Evolutionary conservation across 306 rosid species (phyloP).

Genomic region (Dalbergia cochinchinensis): DNA sequence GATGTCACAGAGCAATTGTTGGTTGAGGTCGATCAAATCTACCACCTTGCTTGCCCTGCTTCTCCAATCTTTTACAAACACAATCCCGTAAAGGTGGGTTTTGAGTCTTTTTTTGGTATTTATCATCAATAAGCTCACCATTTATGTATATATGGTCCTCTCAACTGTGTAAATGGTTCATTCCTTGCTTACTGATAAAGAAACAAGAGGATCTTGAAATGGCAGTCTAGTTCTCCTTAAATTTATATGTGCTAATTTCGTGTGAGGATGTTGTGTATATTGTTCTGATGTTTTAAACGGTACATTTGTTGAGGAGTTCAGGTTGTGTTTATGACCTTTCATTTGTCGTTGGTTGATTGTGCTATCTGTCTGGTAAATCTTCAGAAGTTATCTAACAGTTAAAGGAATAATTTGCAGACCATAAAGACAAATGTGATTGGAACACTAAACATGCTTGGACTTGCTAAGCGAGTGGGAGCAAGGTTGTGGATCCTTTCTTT

Average conservation of each 20-base stretch:
- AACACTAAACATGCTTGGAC: constrained; percentile 95
- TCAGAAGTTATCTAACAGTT: constrained; percentile 46
- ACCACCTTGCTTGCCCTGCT: constrained; percentile 99
- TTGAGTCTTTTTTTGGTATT: constrained; percentile 7
- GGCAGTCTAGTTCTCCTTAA: not conserved
- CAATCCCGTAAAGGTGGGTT: constrained; percentile 87
- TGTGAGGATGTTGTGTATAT: not conserved
- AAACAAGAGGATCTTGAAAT: not conserved
- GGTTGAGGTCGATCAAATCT: constrained; percentile 92
- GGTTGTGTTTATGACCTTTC: constrained; percentile 6
- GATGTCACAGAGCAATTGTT: constrained; percentile 90
- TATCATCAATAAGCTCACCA: not conserved
- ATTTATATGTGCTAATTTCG: not conserved
- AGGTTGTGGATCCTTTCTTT: constrained; percentile 54
- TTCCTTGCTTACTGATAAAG: not conserved
- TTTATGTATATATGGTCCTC: not conserved
- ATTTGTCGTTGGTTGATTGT: not conserved
- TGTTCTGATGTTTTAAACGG: not conserved
- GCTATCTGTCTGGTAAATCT: constrained; percentile 32
- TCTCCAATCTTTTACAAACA: constrained; percentile 95
- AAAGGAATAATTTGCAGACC: constrained; percentile 64
- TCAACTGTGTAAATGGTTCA: not conserved
- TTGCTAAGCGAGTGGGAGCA: constrained; percentile 97
- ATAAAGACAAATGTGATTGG: constrained; percentile 93
- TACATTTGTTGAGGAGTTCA: not conserved